Evolutionary conservation across 176 grass and related monocot species (phyloP).

Genomic region (Musa acuminata): DNA sequence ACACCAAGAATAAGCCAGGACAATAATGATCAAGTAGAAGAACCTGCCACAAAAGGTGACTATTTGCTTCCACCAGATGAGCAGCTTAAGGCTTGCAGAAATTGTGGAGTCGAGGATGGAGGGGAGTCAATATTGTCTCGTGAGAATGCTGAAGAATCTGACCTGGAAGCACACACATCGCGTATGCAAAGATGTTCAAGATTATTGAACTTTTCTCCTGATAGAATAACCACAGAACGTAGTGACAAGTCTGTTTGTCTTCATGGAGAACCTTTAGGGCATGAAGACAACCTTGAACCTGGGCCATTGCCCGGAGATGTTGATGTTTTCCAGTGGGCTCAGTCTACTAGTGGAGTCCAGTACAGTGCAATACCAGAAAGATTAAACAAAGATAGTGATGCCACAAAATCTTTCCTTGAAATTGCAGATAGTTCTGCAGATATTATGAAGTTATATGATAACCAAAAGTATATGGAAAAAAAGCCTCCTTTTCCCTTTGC

Average conservation of each 20-base stretch:
- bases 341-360: neutral
- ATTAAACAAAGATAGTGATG: neutral
- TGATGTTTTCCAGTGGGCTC: neutral
- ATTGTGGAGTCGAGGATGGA: neutral
- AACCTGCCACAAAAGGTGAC: neutral
- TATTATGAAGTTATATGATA: slow-evolving; percentile 4
- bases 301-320: neutral
- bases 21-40: neutral
- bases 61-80: neutral
- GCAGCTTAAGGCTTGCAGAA: neutral
- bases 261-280: neutral
- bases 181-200: slow-evolving; percentile 1
- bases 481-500: neutral
- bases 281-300: slow-evolving; percentile 1
- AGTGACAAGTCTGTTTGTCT: slow-evolving; percentile 7
- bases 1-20: neutral
- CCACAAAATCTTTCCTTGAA: neutral
- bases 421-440: neutral
- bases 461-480: neutral
- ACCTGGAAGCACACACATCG: neutral
- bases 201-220: slow-evolving; percentile 7
- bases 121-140: neutral
- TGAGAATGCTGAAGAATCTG: neutral
- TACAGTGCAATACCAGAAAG: neutral
- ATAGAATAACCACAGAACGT: neutral